phyloP scores from a whole-genome alignment of 441 rosid genomes.

The Eruca vesicaria region DNA sequence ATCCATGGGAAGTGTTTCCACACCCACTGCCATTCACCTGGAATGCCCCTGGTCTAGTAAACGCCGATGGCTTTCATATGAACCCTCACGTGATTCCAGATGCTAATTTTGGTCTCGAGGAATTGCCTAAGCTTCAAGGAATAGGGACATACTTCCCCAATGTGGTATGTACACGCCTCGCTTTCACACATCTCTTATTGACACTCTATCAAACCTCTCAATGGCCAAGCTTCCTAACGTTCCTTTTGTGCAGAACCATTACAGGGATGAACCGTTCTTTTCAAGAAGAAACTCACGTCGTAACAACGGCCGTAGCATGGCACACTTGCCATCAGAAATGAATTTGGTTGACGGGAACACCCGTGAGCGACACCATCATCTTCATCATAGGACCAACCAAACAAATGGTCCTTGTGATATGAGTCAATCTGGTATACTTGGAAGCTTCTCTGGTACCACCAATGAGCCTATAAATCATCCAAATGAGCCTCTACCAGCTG shows the following conservation, averaged over 20 bases:
- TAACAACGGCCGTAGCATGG: conserved; percentile 48
- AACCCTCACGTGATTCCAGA: conserved; percentile 46
- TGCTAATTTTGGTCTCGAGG: conserved; percentile 55
- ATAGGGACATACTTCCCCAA: conserved; percentile 89
- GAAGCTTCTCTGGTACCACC: conserved; percentile 33
- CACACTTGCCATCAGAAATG: conserved; percentile 39
- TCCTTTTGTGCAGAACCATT: conserved; percentile 68
- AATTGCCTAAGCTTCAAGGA: conserved; percentile 69
- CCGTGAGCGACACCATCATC: conserved; percentile 36
- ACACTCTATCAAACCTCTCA: not conserved
- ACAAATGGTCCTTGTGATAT: conserved; percentile 44
- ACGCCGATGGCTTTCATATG: conserved; percentile 46
- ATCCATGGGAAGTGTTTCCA: conserved; percentile 58
- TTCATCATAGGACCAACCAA: conserved; percentile 38
- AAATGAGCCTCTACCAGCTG: not conserved
- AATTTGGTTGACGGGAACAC: conserved; percentile 47
- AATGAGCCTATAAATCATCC: conserved; percentile 36
- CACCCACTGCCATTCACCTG: conserved; percentile 47
- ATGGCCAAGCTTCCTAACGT: conserved; percentile 23
- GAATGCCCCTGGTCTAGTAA: conserved; percentile 39
- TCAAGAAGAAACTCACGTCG: conserved; percentile 55
- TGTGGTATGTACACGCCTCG: conserved; percentile 58
- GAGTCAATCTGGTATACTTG: conserved; percentile 41
- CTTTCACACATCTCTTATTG: conserved; percentile 20
- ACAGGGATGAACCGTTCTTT: conserved; percentile 48